Percentiles rank a stretch among this genome's conserved stretches.
Conservation (phyloP, 768 basidiomycete genomes). For the Chalciporus pseudorubinellus region DNA sequence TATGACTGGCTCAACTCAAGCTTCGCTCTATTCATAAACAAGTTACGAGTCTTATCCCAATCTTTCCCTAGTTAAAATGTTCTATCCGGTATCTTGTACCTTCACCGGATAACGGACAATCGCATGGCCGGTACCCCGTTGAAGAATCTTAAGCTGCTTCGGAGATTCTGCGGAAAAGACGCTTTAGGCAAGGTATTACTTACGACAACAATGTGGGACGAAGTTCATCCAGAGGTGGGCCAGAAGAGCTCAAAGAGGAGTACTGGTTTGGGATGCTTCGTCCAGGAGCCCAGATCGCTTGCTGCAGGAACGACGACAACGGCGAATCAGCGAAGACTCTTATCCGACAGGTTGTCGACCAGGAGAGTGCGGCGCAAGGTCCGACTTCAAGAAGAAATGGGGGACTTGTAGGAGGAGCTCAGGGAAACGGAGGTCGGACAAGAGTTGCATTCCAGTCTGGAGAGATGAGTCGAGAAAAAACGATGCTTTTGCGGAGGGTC, state of each 20-base stretch:
- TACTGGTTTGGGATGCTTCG: constrained; percentile 1
- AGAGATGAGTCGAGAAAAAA: constrained; percentile 7
- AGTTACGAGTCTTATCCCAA: no score
- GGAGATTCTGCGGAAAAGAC: constrained; percentile 23
- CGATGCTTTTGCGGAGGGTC: constrained; percentile 4
- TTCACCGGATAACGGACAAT: constrained; percentile 41
- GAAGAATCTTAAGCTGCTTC: constrained; percentile 26
- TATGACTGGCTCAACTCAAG: constrained; percentile 15
- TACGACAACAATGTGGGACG: constrained; percentile 41
- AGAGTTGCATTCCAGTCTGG: constrained; percentile 8
- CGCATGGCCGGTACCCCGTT: constrained; percentile 34
- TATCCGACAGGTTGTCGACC: constrained; percentile 2
- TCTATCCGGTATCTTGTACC: constrained; percentile 38
- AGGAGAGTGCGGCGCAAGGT: not conserved
- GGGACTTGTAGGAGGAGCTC: constrained; percentile 1
- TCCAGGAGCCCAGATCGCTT: constrained; percentile 7
- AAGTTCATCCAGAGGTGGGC: constrained; percentile 21
- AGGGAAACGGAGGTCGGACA: constrained; percentile 10
- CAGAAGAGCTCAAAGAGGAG: constrained; percentile 4
- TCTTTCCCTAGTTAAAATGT: constrained; percentile 7
- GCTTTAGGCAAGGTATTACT: constrained; percentile 34
- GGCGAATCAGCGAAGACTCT: constrained; percentile 5
- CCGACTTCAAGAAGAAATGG: constrained; percentile 11
- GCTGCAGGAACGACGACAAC: constrained; percentile 8
- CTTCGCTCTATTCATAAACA: not conserved